Evolutionary conservation across 352 stramenopile species (phyloP).

Genomic region (Plasmopara muralis): DNA sequence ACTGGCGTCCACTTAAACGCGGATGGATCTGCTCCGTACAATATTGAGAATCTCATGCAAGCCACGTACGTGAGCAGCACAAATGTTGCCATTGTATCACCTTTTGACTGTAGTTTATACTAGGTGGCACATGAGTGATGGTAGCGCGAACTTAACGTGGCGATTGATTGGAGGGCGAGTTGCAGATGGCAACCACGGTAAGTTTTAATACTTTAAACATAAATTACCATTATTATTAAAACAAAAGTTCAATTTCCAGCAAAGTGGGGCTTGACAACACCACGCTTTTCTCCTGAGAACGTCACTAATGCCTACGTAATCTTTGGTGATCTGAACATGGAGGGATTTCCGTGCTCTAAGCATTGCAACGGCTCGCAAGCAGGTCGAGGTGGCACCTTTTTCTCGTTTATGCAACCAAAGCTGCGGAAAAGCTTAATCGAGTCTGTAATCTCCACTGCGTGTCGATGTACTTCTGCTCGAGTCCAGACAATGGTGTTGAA

Average conservation of each 20-base stretch:
- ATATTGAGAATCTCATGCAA: slow-evolving; percentile 74
- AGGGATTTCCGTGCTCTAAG: slow-evolving; percentile 73
- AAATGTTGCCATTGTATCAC: not conserved
- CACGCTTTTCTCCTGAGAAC: slow-evolving; percentile 20
- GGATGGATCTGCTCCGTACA: slow-evolving; percentile 54
- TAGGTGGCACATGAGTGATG: slow-evolving; percentile 31
- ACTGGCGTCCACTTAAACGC: slow-evolving; percentile 31
- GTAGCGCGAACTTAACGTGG: slow-evolving; percentile 45
- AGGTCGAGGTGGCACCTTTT: slow-evolving; percentile 66
- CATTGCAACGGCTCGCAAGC: slow-evolving; percentile 65
- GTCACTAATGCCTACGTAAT: slow-evolving; percentile 29
- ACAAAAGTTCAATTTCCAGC: slow-evolving; percentile 21
- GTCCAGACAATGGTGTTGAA: not conserved
- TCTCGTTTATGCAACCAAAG: slow-evolving; percentile 32
- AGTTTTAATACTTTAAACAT: not conserved
- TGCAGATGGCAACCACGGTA: slow-evolving; percentile 58
- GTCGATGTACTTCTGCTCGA: slow-evolving; percentile 24
- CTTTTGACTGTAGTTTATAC: not conserved
- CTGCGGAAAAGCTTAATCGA: slow-evolving; percentile 49
- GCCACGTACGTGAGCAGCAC: slow-evolving; percentile 30
- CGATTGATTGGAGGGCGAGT: slow-evolving; percentile 50
- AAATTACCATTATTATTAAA: not conserved
- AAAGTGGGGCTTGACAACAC: slow-evolving; percentile 65
- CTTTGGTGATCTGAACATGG: slow-evolving; percentile 79
- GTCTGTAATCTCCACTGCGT: slow-evolving; percentile 40